A percentile compares a stretch with the other conserved stretches of the same genome.
phyloP scores from a whole-genome alignment of 345 rosid genomes.

The Isatis tinctoria region DNA sequence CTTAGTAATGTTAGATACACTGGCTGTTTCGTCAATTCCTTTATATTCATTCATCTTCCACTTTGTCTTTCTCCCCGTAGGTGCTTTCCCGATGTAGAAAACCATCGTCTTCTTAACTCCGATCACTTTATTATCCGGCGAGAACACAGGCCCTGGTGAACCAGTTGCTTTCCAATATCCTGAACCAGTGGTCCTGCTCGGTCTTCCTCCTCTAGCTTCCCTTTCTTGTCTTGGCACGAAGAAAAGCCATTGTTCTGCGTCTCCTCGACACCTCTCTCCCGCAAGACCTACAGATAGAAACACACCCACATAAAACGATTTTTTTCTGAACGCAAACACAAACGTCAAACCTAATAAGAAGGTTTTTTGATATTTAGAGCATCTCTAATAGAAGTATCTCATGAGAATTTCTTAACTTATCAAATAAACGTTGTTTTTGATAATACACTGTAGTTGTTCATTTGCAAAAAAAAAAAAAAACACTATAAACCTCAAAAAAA shows the following conservation, averaged over 20 bases:
- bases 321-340: neutral
- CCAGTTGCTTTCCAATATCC: slow-evolving; percentile 38
- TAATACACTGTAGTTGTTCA: neutral
- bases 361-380: neutral
- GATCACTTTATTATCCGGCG: slow-evolving; percentile 9
- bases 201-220: slow-evolving; percentile 30
- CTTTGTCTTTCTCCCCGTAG: slow-evolving; percentile 25
- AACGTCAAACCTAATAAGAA: neutral
- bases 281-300: slow-evolving; percentile 50
- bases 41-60: slow-evolving; percentile 39
- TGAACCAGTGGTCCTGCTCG: slow-evolving; percentile 24
- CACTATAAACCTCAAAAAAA: neutral
- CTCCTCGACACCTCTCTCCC: slow-evolving; percentile 37
- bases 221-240: slow-evolving; percentile 31
- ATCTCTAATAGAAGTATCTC: too few species aligned
- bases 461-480: neutral
- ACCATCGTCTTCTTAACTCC: slow-evolving; percentile 35
- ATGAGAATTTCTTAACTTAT: too few species aligned
- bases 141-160: slow-evolving; percentile 17
- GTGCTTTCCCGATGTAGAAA: slow-evolving; percentile 31
- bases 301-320: too few species aligned
- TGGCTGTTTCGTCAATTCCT: slow-evolving; percentile 14
- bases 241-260: slow-evolving; percentile 30
- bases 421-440: neutral
- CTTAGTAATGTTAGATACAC: neutral